Evolutionary conservation across 2,329 filamentous ascomycete genomes (phyloP).

Genomic region (Lecanoromycetidae sp.): DNA sequence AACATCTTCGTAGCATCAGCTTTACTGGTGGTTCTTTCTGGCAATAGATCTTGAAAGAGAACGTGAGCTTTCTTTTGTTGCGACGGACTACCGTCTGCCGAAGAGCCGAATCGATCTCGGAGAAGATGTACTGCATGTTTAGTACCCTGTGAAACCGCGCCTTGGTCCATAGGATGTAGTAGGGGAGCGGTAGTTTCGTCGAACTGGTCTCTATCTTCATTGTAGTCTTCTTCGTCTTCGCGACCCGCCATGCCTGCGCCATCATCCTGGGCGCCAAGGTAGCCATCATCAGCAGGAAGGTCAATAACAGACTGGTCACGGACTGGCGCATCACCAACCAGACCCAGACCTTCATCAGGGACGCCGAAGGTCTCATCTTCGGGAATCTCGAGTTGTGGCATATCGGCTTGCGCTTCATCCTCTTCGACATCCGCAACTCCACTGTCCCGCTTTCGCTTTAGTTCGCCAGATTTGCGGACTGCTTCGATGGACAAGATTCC

Average conservation of each 20-base stretch:
- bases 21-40: slow-evolving; percentile 66
- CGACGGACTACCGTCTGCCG: slow-evolving; percentile 55
- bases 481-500: slow-evolving; percentile 83
- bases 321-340: slow-evolving; percentile 33
- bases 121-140: slow-evolving; percentile 93
- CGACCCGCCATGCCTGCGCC: slow-evolving; percentile 25
- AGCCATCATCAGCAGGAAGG: slow-evolving; percentile 49
- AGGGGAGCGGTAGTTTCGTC: slow-evolving; percentile 67
- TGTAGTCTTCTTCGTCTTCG: slow-evolving; percentile 32
- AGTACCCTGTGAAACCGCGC: slow-evolving; percentile 78
- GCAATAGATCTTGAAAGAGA: slow-evolving; percentile 82
- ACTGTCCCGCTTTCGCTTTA: slow-evolving; percentile 89
- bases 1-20: slow-evolving; percentile 99
- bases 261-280: slow-evolving; percentile 36
- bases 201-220: slow-evolving; percentile 47
- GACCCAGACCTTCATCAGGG: slow-evolving; percentile 39
- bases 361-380: slow-evolving; percentile 44
- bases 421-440: slow-evolving; percentile 71
- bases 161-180: slow-evolving; percentile 70
- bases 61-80: slow-evolving; percentile 66
- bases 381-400: slow-evolving; percentile 45
- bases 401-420: slow-evolving; percentile 49
- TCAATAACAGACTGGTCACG: slow-evolving; percentile 46
- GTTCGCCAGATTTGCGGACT: slow-evolving; percentile 61
- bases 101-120: slow-evolving; percentile 70